These are phyloP conservation scores for Lindgomyces ingoldianus DNA, from an alignment of 495 filamentous ascomycete genomes.

Conservation along the genomic window DNA sequence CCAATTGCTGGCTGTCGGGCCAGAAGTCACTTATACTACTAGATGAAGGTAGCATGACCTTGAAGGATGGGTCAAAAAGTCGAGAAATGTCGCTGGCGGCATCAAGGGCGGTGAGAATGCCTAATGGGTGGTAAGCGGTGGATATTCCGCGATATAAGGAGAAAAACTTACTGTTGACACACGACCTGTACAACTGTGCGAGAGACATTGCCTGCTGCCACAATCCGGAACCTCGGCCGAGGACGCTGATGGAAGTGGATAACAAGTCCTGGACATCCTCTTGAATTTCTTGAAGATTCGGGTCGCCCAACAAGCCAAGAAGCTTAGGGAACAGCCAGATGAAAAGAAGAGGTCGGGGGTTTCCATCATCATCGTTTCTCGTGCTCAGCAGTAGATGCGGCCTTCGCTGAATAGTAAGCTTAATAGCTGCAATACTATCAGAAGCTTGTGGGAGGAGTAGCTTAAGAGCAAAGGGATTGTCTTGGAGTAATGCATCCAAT, in stretches of 20 bases:
- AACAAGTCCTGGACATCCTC: constrained; percentile 39
- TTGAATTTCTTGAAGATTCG: constrained; percentile 27
- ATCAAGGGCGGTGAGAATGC: constrained; percentile 19
- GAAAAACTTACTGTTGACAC: constrained; percentile 40
- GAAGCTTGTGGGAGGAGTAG: constrained; percentile 59
- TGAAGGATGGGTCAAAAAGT: not conserved
- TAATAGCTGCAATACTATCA: constrained; percentile 72
- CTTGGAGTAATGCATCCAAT: constrained; percentile 61
- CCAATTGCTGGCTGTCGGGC: constrained; percentile 35
- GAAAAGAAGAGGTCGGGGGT: constrained; percentile 60
- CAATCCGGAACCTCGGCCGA: constrained; percentile 16
- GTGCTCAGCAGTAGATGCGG: constrained; percentile 66
- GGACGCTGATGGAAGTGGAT: constrained; percentile 11
- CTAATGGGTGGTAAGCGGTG: constrained; percentile 13
- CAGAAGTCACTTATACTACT: constrained; percentile 37
- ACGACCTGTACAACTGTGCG: constrained; percentile 31
- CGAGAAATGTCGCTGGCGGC: not conserved
- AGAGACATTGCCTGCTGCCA: constrained; percentile 34
- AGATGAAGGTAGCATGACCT: constrained; percentile 37
- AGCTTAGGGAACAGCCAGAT: constrained; percentile 75
- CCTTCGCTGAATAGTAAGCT: constrained; percentile 68
- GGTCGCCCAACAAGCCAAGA: constrained; percentile 55
- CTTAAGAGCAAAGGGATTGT: constrained; percentile 62
- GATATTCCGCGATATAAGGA: not conserved
- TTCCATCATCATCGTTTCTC: constrained; percentile 48